phyloP scores from a whole-genome alignment of 768 basidiomycete species.

The Fibroporia radiculosa region DNA sequence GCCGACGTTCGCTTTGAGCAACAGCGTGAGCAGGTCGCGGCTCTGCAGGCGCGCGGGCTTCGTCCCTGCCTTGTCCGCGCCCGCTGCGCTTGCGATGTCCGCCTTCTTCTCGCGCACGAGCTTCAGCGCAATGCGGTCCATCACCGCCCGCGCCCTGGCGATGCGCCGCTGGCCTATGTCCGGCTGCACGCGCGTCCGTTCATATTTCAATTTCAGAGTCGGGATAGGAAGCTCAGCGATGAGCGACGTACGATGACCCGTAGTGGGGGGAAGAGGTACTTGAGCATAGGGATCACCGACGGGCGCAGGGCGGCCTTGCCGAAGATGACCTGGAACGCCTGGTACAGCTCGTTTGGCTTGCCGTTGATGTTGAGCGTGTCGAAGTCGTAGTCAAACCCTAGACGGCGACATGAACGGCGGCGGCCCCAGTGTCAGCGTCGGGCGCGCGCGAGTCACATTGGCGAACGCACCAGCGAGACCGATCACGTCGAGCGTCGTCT shows the following conservation, averaged over 20 bases:
- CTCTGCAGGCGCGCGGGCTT: slow-evolving; percentile 29
- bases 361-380: slow-evolving; percentile 21
- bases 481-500: slow-evolving; percentile 34
- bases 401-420: no score
- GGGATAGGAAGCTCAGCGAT: background rate
- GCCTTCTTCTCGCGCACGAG: slow-evolving; percentile 26
- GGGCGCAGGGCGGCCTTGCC: background rate
- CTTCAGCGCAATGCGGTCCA: slow-evolving; percentile 20
- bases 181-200: background rate
- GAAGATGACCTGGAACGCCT: slow-evolving; percentile 22
- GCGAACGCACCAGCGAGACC: slow-evolving; percentile 28
- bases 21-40: slow-evolving; percentile 50
- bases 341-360: slow-evolving; percentile 22
- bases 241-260: slow-evolving; percentile 11
- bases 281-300: slow-evolving; percentile 9
- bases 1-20: slow-evolving; percentile 58
- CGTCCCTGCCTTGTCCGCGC: slow-evolving; percentile 22
- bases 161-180: background rate
- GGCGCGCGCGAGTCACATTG: background rate
- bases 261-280: slow-evolving; percentile 14
- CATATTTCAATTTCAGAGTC: no score
- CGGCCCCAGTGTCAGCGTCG: no score
- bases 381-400: slow-evolving; percentile 29
- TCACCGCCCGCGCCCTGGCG: slow-evolving; percentile 7
- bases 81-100: slow-evolving; percentile 16